phyloP scores from a whole-genome alignment of 257 asterid genomes.

The Solanum pinnatisectum region DNA sequence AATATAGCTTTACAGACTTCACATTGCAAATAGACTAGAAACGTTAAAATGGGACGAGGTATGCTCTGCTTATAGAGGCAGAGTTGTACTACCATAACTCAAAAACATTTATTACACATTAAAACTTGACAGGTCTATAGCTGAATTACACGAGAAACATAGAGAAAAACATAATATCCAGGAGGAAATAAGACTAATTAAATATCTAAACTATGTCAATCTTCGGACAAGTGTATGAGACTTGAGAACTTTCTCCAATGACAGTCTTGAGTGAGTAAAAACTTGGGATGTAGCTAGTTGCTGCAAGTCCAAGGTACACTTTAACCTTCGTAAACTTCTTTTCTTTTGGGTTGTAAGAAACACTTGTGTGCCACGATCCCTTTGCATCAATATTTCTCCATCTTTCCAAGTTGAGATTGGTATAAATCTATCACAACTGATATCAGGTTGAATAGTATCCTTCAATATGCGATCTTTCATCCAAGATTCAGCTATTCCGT shows the following conservation, averaged over 20 bases:
- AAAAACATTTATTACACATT: background rate
- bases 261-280: background rate
- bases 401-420: background rate
- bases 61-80: background rate
- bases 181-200: background rate
- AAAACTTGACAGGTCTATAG: background rate
- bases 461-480: background rate
- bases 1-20: no score
- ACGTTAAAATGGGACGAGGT: background rate
- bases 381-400: background rate
- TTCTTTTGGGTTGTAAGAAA: background rate
- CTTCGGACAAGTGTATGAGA: background rate
- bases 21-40: no score
- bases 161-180: background rate
- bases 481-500: background rate
- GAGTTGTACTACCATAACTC: background rate
- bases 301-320: background rate
- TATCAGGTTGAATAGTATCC: background rate
- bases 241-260: background rate
- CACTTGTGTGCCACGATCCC: background rate
- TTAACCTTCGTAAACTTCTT: background rate
- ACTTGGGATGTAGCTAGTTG: background rate
- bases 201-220: background rate
- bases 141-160: background rate
- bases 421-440: accelerated